phyloP scores from a whole-genome alignment of 306 rosid genomes.

The Rosa lucieae region DNA sequence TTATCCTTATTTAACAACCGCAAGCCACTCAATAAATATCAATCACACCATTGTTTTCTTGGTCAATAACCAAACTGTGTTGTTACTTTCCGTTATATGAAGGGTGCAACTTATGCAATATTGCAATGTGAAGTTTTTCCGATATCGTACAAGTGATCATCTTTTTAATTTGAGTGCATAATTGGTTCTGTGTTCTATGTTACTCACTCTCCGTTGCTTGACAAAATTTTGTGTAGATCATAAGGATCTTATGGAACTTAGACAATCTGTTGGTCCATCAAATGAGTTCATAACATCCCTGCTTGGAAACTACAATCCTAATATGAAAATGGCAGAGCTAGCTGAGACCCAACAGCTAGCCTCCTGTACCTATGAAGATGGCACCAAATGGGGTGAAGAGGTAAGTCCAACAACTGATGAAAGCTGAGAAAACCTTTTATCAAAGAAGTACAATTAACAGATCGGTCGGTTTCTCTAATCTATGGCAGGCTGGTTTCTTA shows the following conservation, averaged over 20 bases:
- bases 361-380: slow-evolving; percentile 52
- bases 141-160: background rate
- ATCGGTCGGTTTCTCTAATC: slow-evolving; percentile 24
- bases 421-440: background rate
- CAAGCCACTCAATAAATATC: background rate
- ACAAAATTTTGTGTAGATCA: slow-evolving; percentile 15
- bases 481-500: slow-evolving; percentile 62
- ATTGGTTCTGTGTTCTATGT: background rate
- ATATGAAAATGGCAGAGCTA: slow-evolving; percentile 12
- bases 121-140: background rate
- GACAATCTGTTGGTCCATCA: slow-evolving; percentile 50
- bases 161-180: background rate
- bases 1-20: background rate
- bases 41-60: too few relatives aligned
- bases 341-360: slow-evolving; percentile 48
- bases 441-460: background rate
- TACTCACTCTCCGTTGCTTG: background rate
- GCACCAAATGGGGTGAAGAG: slow-evolving; percentile 66
- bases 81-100: too few relatives aligned
- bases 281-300: slow-evolving; percentile 57
- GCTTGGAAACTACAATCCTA: slow-evolving; percentile 21
- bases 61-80: background rate
- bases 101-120: too few relatives aligned
- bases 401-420: slow-evolving; percentile 23
- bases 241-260: slow-evolving; percentile 33